phyloP scores from a whole-genome alignment of 371 early-diverging fungal species.

The Mortierella sp. region DNA sequence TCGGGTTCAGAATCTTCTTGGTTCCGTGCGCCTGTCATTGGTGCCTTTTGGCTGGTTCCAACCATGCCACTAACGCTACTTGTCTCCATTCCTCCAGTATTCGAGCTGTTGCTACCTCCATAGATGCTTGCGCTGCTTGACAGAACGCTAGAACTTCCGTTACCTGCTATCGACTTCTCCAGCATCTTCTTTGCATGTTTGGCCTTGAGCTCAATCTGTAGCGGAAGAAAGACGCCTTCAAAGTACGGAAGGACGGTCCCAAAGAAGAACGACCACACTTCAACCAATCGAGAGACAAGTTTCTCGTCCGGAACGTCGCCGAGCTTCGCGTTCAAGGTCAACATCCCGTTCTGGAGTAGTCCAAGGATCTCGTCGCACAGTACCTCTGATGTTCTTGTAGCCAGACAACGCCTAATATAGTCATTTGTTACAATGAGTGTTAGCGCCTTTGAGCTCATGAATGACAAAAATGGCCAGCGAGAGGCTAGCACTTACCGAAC shows the following conservation, averaged over 20 bases:
- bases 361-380: constrained; percentile 69
- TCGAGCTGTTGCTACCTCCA: constrained; percentile 13
- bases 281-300: constrained; percentile 76
- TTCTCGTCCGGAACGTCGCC: constrained; percentile 78
- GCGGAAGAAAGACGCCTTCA: constrained; percentile 87
- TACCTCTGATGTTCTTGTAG: constrained; percentile 60
- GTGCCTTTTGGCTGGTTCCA: constrained; percentile 21
- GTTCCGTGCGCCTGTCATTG: constrained; percentile 9
- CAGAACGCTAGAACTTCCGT: constrained; percentile 9
- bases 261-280: constrained; percentile 88
- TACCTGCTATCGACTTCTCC: constrained; percentile 10
- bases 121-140: constrained; percentile 1
- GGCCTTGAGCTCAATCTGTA: constrained; percentile 63
- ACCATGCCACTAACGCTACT: constrained; percentile 4
- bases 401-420: constrained; percentile 65
- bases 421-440: too few species aligned
- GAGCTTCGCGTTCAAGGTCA: constrained; percentile 78
- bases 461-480: background rate
- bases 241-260: constrained; percentile 87
- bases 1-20: constrained; percentile 38
- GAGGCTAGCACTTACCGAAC: constrained; percentile 62
- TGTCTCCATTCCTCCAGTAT: constrained; percentile 8
- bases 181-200: constrained; percentile 20
- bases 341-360: constrained; percentile 75
- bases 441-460: too few species aligned